phyloP scores from a whole-genome alignment of 805 yeast species.

The Candida ovalis region DNA sequence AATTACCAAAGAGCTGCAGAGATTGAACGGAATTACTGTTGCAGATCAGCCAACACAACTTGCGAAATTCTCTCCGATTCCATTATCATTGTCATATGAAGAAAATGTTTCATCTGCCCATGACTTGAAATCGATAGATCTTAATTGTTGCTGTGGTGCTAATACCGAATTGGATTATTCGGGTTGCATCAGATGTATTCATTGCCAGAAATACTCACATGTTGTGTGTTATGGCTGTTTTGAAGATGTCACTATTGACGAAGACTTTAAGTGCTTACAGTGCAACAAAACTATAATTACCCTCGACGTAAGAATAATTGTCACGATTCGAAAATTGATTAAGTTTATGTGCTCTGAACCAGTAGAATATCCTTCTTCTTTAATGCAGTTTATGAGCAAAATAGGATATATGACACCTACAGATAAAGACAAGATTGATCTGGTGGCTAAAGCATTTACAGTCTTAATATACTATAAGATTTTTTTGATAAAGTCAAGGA shows the following conservation, averaged over 20 bases:
- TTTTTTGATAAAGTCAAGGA: constrained; percentile 10
- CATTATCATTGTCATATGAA: too few species aligned
- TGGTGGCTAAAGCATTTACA: constrained; percentile 16
- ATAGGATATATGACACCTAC: constrained; percentile 6
- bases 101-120: constrained; percentile 1
- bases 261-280: constrained; percentile 14
- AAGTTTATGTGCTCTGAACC: constrained; percentile 5
- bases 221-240: constrained; percentile 18
- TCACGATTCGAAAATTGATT: constrained; percentile 21
- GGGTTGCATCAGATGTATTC: constrained; percentile 14
- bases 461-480: constrained; percentile 18
- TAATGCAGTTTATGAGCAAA: background rate
- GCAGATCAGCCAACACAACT: constrained; percentile 9
- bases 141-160: constrained; percentile 22
- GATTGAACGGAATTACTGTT: constrained; percentile 3
- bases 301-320: constrained; percentile 13
- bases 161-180: constrained; percentile 7
- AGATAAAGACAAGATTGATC: constrained; percentile 1
- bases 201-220: constrained; percentile 18
- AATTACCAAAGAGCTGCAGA: constrained; percentile 20
- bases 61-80: constrained; percentile 2
- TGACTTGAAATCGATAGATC: background rate
- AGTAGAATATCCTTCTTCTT: constrained; percentile 1
- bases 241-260: background rate
- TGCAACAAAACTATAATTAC: constrained; percentile 6